Evolutionary conservation across 768 basidiomycete species (phyloP), one percentile per base, ranked within the genome.

Genomic region (Leccinum olivaceopallidum): DNA sequence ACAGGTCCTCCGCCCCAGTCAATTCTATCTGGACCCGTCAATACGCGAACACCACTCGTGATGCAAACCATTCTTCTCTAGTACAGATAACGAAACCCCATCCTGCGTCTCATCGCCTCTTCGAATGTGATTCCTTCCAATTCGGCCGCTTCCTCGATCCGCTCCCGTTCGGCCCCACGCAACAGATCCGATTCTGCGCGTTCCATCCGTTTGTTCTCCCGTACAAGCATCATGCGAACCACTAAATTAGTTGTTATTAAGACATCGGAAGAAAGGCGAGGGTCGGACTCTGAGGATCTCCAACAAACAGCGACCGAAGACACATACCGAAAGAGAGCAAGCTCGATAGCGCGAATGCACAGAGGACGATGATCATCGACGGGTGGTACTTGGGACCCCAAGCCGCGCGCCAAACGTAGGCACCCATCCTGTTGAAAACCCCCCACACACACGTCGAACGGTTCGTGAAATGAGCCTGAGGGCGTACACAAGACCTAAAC

Each of bases 321-420:
- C 30, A 48, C 12, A n/a, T 39, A 81, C 80, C 61, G 7, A 78
- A 51, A n/a, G 75, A 67, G 18, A 81, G 70, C 1, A 68, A 49
- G 4, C 71, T 67, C 32, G 72, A 64, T 20, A 79, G 58, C 3
- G 62, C 66, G 14, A 81, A 65, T 14, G 73, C 64, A 13, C 68
- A 71, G 24, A 80, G 63, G 10, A 74, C 75, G 53, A 88, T 84
- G 44, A 77, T 75, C 83, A 88, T 85, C 1, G 85, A 85, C 37
- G 76, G 85, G 52, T 85, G 85, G 65, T 88, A 88, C 60, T 78
- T 65, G 1, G 87, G 86, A 8, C 84, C 77, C 85, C 86, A 88
- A 18, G 68, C 66, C 3, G 81, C 66, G 63, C 82, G 83, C 87
- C 87, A 88, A 0, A 81, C 78, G 65, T 81, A 87, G 0, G 85